Conservation (phyloP, 371 early-diverging fungal genomes). For the Mucor indicus region DNA sequence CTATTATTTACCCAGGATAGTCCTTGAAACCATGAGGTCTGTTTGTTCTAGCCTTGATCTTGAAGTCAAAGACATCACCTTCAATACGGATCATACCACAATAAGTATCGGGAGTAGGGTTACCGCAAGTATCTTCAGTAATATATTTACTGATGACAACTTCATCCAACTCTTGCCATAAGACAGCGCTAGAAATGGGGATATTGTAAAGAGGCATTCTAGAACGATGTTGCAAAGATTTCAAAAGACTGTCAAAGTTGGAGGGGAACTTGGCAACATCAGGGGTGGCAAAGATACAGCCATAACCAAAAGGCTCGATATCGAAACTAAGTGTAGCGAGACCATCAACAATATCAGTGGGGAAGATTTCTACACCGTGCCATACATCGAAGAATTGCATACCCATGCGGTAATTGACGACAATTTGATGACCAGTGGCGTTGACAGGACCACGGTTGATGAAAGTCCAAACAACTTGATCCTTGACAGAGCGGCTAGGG, state of each 20-base stretch:
- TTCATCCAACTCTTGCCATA: constrained; percentile 31
- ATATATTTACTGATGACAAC: constrained; percentile 9
- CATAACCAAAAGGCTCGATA: constrained; percentile 29
- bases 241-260: constrained; percentile 14
- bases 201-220: constrained; percentile 9
- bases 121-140: constrained; percentile 15
- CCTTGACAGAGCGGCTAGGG: constrained; percentile 4
- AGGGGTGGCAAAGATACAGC: constrained; percentile 29
- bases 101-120: constrained; percentile 2
- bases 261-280: constrained; percentile 16
- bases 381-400: constrained; percentile 31
- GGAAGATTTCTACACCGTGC: constrained; percentile 22
- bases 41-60: constrained; percentile 13
- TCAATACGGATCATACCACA: constrained; percentile 32
- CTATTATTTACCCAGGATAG: constrained; percentile 11
- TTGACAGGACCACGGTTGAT: constrained; percentile 22
- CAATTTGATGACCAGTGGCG: constrained; percentile 30
- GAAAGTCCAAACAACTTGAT: constrained; percentile 26
- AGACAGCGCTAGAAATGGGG: constrained; percentile 15
- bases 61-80: constrained; percentile 20
- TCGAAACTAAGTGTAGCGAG: constrained; percentile 33
- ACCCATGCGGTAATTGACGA: constrained; percentile 30
- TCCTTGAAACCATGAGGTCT: constrained; percentile 5
- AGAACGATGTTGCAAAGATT: constrained; percentile 8
- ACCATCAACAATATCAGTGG: constrained; percentile 27